Evolutionary conservation across 1,139 yeast genomes (phyloP), one percentile per base, ranked within the genome.

Genomic region (Wickerhamomyces sp.): DNA sequence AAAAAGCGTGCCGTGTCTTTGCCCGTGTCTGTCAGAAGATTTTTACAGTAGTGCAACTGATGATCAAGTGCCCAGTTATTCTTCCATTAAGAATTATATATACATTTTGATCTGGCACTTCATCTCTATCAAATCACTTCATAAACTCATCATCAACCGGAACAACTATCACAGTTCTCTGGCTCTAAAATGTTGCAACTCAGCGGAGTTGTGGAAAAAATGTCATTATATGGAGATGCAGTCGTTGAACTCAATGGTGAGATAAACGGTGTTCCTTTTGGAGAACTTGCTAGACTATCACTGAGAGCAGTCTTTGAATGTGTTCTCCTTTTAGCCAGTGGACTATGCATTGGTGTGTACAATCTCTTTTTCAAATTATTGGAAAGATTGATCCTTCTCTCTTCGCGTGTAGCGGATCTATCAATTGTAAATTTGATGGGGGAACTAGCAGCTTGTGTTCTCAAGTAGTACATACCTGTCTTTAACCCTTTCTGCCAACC

Each of bases 401-500:
- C 40, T 16, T 30, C 20, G 6, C 37, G 37, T 6, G 38, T 34
- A 3, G 27, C 26, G 5, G 39, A 33, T 36, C 70, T 70, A 55
- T 42, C 42, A 30, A 45, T 40, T 8, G 47, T 45, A 33, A 87
- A 89, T 63, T 88, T 94, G 49, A 89, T 89, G 20, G 97, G 95
- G 33, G 91, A 80, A 20, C 95, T 72, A 3, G 97, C 96, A 22
- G 96, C 96, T 66, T 84, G 93, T 78, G 97, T 89, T 59, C 98
- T 76, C 56, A 91, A 67, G 60, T 91, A 91, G 68, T 91, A 91
- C 95, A 91, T 89, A 35, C 98, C 98, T 2, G 98, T 91, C 70
- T 91, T 91, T 57, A 91, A 73, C 23, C 98, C 98, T 68, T 82
- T 85, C 62, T 81, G 82, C 98, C 98, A 91, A 24, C 95, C 95